Base-by-base conservation (phyloP, 169 alveolate genomes). In the Plasmodium billcollinsi region DNA sequence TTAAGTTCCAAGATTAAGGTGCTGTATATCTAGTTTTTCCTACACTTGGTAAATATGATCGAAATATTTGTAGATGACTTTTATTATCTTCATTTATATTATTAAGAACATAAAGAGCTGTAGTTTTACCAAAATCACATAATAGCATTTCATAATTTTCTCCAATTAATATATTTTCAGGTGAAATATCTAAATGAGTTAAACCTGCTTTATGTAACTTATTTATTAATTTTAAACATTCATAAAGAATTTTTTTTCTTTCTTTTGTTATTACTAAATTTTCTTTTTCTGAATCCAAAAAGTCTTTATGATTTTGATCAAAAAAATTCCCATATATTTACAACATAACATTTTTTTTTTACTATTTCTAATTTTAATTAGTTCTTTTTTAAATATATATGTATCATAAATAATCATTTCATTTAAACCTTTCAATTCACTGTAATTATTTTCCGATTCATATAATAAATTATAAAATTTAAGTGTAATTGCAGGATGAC, bases 21-120 rank as follows among this genome's bases (percentile, higher is more conserved):
- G 97, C 96, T 96, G 92, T 93, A 54, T 94, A 94, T 6, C 95
- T 94, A 7, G 95, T 96, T 73, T 94, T 94, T 5, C 94, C 97
- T n/a, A 94, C 91, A 33, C 95, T 91, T 6, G 97, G 96, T 49
- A 93, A 95, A 80, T 96, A 94, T 61, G 95, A 91, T 6, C 88
- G 90, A 74, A 92, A 93, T 39, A 72, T 80, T 73, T 76, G 74
- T 29, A 88, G 61, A 20, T 90, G 89, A 47, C 72, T 88, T 18
- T 73, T 50, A 63, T 92, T 88, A 58, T 92, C 75, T 26, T 88
- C 54, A 29, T 92, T 90, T 9, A 92, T 88, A 21, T 89, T 89
- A 80, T 88, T 80, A 26, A 76, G 65, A 2, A 92, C 83, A 63
- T 88, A 88, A 18, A 94, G 90, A 52, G 96, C 95, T 7, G 95